Conservation (phyloP, 306 rosid genomes). For the Lupinus albus region DNA sequence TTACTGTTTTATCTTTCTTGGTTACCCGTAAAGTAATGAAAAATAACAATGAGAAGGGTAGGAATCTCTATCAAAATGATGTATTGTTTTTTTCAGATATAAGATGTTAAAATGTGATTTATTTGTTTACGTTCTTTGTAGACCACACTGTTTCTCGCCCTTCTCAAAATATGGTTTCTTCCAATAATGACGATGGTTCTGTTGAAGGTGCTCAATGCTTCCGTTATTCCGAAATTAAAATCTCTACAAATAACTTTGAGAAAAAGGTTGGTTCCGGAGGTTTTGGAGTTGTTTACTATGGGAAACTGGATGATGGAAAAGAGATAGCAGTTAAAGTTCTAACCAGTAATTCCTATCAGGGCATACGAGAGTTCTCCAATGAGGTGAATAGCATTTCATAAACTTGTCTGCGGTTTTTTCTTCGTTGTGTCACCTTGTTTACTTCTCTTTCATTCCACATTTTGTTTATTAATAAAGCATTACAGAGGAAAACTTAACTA, state of each 20-base stretch:
- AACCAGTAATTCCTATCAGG: conserved; percentile 81
- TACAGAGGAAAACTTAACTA: conserved; percentile 7
- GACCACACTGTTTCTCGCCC: conserved; percentile 51
- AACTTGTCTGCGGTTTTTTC: not conserved
- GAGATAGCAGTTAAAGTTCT: conserved; percentile 96
- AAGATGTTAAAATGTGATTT: conserved; percentile 36
- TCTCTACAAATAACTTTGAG: conserved; percentile 76
- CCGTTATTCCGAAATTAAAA: conserved; percentile 66
- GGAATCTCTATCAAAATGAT: conserved; percentile 24
- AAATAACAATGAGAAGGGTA: conserved; percentile 60
- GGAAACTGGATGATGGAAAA: conserved; percentile 71
- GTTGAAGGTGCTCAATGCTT: conserved; percentile 84
- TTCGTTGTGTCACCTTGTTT: conserved; percentile 11
- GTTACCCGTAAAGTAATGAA: conserved; percentile 60
- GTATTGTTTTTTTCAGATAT: conserved; percentile 29
- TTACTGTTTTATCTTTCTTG: conserved; percentile 63
- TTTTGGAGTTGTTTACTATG: conserved; percentile 89
- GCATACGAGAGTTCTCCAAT: conserved; percentile 91
- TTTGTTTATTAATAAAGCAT: conserved; percentile 1
- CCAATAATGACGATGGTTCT: conserved; percentile 58
- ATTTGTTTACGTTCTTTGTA: conserved; percentile 42
- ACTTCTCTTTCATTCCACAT: conserved; percentile 1
- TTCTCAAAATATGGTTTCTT: conserved; percentile 51
- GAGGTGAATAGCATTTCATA: conserved; percentile 61
- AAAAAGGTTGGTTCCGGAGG: conserved; percentile 91